Evolutionary conservation across 1,284 basidiomycete species (phyloP), one percentile per base, ranked within the genome.

Genomic region (Trichosporon asahii): DNA sequence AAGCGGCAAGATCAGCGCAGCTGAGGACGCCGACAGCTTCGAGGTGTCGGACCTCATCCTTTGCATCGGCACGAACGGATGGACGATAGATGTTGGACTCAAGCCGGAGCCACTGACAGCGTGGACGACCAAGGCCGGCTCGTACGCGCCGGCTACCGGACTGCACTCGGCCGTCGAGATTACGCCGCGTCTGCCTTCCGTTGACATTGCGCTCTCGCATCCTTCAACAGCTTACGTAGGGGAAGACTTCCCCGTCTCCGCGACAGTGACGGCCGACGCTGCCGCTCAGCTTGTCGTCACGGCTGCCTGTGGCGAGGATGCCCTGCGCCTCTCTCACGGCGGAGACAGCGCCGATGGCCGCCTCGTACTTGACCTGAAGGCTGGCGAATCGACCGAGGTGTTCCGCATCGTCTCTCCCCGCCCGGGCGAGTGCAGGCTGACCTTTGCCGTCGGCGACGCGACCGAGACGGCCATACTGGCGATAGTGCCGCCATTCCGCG

Each of bases 171-270:
- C 31, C 27, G 37, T 72, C 29, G 92, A 91, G 23, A 87, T 95
- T 67, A 87, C 85, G 53, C 86, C 90, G 72, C 87, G 87, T 27
- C 86, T 89, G 0, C 90, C 92, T 74, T 83, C 81, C 0, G 75
- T 95, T 0, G 73, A 83, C 4, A 81, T 92, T 4, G 83, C 85
- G 0, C 76, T 93, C 49, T 80, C 84, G 1, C 89, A 93, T 73
- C 80, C 86, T 0, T 80, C 86, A 0, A 89, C 90, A 0, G 92
- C 92, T 0, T 92, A 90, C 79, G 81, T 94, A 27, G 89, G 90
- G 70, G 94, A 95, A 79, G 85, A 88, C 46, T 90, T 90, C 76
- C 89, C 90, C 0, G 88, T 95, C 72, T 78, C 79, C 18, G 84
- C 95, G 46, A 85, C 87, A 49, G 60, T 68, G 3, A 67, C 18